Base-by-base conservation (phyloP, 768 basidiomycete species). In the Lactifluus volemus region DNA sequence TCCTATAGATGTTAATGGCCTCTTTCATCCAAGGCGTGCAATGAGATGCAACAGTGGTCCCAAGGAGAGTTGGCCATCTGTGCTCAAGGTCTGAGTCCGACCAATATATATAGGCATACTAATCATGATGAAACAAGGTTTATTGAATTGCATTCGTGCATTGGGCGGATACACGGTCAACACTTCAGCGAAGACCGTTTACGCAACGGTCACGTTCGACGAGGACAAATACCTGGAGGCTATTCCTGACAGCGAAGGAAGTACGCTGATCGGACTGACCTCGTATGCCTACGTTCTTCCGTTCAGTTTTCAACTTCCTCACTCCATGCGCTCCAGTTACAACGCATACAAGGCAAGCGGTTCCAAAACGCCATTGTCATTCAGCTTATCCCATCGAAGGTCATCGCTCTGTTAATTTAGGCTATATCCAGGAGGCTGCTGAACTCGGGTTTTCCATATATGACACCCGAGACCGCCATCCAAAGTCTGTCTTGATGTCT, bases 391-490 rank as follows among this genome's bases (percentile, higher is more conserved):
- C 17, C 14, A 19, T 42, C 11, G 49, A 56, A 86, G 84, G 74
- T 86, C 57, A 84, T 84, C n/a, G 81, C 78, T 52, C 76, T 83
- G 51, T 87, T 80, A 84, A 81, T 58, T 74, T 85, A 2, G 88
- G 88, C 0, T 82, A 77, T 66, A 68, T 75, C 10, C 73, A 78
- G 25, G 82, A 84, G 60, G 84, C 86, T 4, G 85, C 84, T 1
- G 68, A 72, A 9, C 75, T 87, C 29, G 88, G 88, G 0, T 88
- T 87, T 68, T 73, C 71, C 25, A 75, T 87, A 17, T 89, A 83
- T 64, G 73, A 80, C 42, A 80, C 80, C 4, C 77, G 84, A 55
- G 75, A 79, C 44, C 73, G 72, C 15, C 85, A 86, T 68, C 85
- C 86, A 2, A 87, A 86, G 85, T 86, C 69, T 55, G 77, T 69